These are phyloP conservation scores for Penicillium sp. DNA, from an alignment of 2,329 filamentous ascomycete genomes.

Conservation along the genomic window DNA sequence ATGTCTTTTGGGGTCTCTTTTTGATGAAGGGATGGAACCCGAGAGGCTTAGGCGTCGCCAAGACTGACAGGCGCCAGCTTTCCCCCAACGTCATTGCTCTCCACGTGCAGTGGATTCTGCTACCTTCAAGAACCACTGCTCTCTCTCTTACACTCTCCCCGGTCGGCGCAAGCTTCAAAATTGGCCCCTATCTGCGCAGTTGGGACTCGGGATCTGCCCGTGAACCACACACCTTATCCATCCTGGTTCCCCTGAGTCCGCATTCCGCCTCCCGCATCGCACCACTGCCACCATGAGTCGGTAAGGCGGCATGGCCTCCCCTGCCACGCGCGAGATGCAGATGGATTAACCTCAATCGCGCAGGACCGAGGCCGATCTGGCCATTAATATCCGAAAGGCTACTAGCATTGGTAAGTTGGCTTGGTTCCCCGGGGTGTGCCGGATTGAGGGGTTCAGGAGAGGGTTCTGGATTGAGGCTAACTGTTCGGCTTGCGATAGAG, in stretches of 20 bases:
- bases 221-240: constrained; percentile 21
- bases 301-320: constrained; percentile 45
- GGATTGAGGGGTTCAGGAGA: constrained; percentile 12
- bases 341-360: constrained; percentile 22
- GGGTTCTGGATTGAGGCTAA: constrained; percentile 15
- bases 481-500: constrained; percentile 50
- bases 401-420: constrained; percentile 62
- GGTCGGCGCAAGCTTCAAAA: constrained; percentile 17
- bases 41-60: constrained; percentile 39
- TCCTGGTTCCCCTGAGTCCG: constrained; percentile 32
- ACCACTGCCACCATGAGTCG: constrained; percentile 66
- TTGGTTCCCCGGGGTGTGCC: constrained; percentile 7
- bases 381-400: constrained; percentile 71
- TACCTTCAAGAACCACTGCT: constrained; percentile 2
- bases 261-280: constrained; percentile 26
- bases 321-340: constrained; percentile 7
- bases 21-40: constrained; percentile 10
- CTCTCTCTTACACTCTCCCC: constrained; percentile 12
- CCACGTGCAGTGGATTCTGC: constrained; percentile 25
- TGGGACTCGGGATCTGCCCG: constrained; percentile 31
- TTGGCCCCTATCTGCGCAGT: constrained; percentile 28
- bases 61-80: constrained; percentile 46
- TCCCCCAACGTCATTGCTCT: constrained; percentile 45
- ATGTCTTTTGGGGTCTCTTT: too few relatives aligned
- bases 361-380: constrained; percentile 68